phyloP scores from a whole-genome alignment of 768 basidiomycete genomes.

The Pleurotus pulmonarius region DNA sequence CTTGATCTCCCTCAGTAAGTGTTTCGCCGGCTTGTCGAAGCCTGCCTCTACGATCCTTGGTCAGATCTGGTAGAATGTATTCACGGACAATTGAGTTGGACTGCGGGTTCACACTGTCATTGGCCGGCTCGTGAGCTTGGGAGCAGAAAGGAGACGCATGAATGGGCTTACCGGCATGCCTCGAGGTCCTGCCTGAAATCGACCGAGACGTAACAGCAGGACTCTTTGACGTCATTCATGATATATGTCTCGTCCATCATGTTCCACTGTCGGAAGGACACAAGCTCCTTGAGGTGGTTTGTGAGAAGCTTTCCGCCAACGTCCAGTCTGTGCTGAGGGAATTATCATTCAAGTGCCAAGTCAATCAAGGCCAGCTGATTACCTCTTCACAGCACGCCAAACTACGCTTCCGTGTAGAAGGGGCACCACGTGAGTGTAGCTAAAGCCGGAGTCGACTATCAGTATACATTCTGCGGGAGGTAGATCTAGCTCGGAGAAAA shows the following conservation, averaged over 20 bases:
- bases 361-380: conserved; percentile 13
- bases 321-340: conserved; percentile 64
- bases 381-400: conserved; percentile 85
- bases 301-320: conserved; percentile 94
- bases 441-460: conserved; percentile 89
- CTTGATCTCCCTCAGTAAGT: conserved; percentile 54
- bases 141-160: not conserved
- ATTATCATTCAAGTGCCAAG: conserved; percentile 10
- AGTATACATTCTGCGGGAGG: conserved; percentile 75
- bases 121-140: too few relatives aligned
- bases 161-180: conserved; percentile 62
- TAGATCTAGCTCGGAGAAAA: conserved; percentile 51
- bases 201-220: conserved; percentile 81
- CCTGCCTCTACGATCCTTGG: conserved; percentile 57
- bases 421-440: conserved; percentile 90
- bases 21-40: conserved; percentile 52
- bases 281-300: conserved; percentile 90
- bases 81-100: conserved; percentile 74
- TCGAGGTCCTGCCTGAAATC: conserved; percentile 74
- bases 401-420: conserved; percentile 70
- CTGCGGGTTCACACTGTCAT: conserved; percentile 47
- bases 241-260: conserved; percentile 97
- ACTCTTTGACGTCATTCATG: conserved; percentile 89
- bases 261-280: conserved; percentile 96
- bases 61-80: conserved; percentile 88